Base-by-base conservation (phyloP, 2,329 filamentous ascomycete genomes). In the Penicillium italicum region DNA sequence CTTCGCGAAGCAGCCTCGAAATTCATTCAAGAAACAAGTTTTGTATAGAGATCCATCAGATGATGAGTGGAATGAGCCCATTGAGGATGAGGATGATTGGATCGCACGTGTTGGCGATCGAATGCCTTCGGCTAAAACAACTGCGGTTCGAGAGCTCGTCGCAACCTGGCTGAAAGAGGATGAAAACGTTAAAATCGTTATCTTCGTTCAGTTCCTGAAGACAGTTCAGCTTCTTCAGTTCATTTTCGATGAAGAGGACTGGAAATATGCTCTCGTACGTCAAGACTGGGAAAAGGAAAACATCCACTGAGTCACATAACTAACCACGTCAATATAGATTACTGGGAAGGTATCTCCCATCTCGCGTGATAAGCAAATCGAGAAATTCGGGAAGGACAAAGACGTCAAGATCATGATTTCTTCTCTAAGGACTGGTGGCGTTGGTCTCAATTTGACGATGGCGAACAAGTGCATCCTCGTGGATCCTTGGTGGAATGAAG, bases 131-230 rank as follows among this genome's bases (percentile, higher is more conserved):
- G 46, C 46, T 5, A 48, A 48, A 20, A 26, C 3, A n/a, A 30
- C 34, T 8, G 46, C 33, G 12, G 26, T 48, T 14, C 24, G 12
- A 11, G 24, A 16, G 2, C 34, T 38, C 4, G 18, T 38, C n/a
- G 3, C 34, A 20, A 16, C 30, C 2, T 48, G 46, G 46, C 5
- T 38, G 12, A 26, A 38, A 38, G 73, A 80, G 12, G 76, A 79
- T 4, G 72, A 74, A 0, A 49, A 72, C 0, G 76, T 77, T 38
- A 87, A 87, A 68, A 78, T 85, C 43, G 82, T 82, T 55, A 70
- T 87, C 43, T 87, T 85, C 60, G 82, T 80, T 0, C 82, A 87
- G 60, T 87, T 84, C 56, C 67, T 81, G 2, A 70, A 76, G 3
- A 79, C 85, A 62, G 75, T 83, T 6, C 65, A 73, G 0, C 80